These are phyloP conservation scores for Zostera marina DNA, from an alignment of 116 monocot species.

Conservation along the genomic window DNA sequence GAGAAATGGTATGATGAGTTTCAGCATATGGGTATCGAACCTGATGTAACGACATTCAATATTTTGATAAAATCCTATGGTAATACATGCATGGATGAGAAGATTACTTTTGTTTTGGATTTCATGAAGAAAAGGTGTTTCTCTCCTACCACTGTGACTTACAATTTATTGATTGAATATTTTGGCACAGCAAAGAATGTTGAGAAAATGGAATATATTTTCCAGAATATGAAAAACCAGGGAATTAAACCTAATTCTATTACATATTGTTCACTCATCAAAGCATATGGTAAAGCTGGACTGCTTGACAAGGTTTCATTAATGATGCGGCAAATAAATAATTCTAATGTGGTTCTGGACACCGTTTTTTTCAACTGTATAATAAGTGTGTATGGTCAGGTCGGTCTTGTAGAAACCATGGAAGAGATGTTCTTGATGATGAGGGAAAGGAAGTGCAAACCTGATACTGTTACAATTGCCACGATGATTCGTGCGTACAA, in stretches of 20 bases:
- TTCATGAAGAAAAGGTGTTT: conserved; percentile 77
- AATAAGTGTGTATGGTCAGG: conserved; percentile 72
- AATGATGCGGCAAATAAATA: conserved; percentile 65
- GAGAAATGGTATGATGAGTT: conserved; percentile 75
- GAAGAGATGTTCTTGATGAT: conserved; percentile 66
- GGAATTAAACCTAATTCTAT: conserved; percentile 74
- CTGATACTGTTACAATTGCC: conserved; percentile 52
- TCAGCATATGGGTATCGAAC: conserved; percentile 65
- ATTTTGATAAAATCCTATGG: conserved; percentile 88
- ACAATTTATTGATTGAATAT: conserved; percentile 67
- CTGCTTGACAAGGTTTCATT: conserved; percentile 27
- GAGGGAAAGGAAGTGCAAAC: conserved; percentile 63
- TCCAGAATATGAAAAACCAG: conserved; percentile 64
- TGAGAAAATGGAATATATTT: conserved; percentile 72
- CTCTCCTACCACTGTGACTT: conserved; percentile 52
- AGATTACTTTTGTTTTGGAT: conserved; percentile 43
- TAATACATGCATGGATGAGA: conserved; percentile 34
- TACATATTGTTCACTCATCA: conserved; percentile 81
- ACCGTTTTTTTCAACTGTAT: conserved; percentile 82
- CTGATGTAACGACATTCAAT: conserved; percentile 74
- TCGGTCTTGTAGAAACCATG: conserved; percentile 64
- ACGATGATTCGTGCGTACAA: conserved; percentile 63
- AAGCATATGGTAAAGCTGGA: conserved; percentile 24
- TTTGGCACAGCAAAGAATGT: conserved; percentile 61
- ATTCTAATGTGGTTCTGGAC: conserved; percentile 62